A percentile compares a stretch with the other conserved stretches of the same genome.
These are phyloP conservation scores for Trifolium pratense DNA, from an alignment of 306 rosid genomes.

Conservation along the genomic window DNA sequence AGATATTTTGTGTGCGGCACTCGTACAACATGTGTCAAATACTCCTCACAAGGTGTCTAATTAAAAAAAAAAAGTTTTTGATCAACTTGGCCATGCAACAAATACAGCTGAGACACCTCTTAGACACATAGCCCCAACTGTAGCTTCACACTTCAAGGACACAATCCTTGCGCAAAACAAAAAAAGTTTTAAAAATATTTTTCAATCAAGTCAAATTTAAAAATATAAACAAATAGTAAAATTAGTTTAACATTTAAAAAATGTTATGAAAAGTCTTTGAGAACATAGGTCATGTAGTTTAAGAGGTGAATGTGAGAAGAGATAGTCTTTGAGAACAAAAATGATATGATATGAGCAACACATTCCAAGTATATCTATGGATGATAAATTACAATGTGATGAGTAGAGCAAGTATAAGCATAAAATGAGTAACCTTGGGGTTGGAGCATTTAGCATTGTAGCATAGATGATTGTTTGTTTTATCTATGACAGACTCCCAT, in stretches of 20 bases:
- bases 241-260: neutral
- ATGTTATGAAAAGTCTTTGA: neutral
- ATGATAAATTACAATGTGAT: slow-evolving; percentile 22
- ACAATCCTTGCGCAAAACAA: neutral
- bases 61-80: neutral
- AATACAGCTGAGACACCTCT: slow-evolving; percentile 2
- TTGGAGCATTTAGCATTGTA: slow-evolving; percentile 85
- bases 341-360: slow-evolving; percentile 1
- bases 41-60: neutral
- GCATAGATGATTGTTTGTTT: slow-evolving; percentile 57
- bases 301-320: slow-evolving; percentile 15
- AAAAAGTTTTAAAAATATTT: slow-evolving; percentile 1
- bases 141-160: neutral
- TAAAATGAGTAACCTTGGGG: slow-evolving; percentile 67
- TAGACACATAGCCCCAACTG: slow-evolving; percentile 2
- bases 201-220: neutral
- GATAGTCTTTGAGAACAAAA: neutral
- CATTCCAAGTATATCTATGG: slow-evolving; percentile 18
- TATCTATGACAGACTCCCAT: slow-evolving; percentile 82
- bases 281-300: neutral
- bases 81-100: neutral
- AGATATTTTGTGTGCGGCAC: neutral
- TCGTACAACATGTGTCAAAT: neutral
- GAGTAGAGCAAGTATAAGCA: slow-evolving; percentile 4
- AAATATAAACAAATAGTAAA: neutral